These are phyloP conservation scores for Fusarium chlamydosporum DNA, from an alignment of 2,329 filamentous ascomycete genomes.

Conservation along the genomic window DNA sequence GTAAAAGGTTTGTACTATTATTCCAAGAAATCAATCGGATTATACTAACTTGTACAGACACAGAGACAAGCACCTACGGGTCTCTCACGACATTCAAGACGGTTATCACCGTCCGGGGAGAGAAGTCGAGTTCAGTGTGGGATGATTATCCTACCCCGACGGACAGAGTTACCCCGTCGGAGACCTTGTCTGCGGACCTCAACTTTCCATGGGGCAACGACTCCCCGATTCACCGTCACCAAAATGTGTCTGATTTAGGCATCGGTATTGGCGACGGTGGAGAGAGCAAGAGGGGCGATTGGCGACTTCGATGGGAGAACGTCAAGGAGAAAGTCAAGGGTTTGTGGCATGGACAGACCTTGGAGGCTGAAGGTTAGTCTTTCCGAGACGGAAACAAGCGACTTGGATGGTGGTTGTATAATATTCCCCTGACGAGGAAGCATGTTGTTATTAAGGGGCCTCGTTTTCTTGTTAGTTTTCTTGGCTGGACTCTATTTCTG, in stretches of 20 bases:
- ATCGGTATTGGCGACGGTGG: slow-evolving; percentile 39
- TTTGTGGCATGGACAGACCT: slow-evolving; percentile 28
- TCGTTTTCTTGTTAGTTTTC: slow-evolving; percentile 28
- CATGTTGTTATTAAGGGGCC: slow-evolving; percentile 6
- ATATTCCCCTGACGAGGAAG: slow-evolving; percentile 4
- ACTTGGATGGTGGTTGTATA: slow-evolving; percentile 15
- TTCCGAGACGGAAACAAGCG: background rate
- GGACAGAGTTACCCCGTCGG: slow-evolving; percentile 25
- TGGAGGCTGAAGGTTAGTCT: slow-evolving; percentile 21
- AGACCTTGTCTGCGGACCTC: slow-evolving; percentile 50
- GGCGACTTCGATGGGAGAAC: slow-evolving; percentile 37
- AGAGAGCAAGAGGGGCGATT: slow-evolving; percentile 18
- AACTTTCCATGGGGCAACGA: slow-evolving; percentile 57
- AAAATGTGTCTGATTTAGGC: slow-evolving; percentile 50
- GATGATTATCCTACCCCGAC: slow-evolving; percentile 42
- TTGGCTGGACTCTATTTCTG: slow-evolving; percentile 35
- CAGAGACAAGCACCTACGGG: slow-evolving; percentile 18
- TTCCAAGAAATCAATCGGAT: background rate
- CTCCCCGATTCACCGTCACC: slow-evolving; percentile 56
- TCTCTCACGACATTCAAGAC: slow-evolving; percentile 46
- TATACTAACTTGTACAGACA: slow-evolving; percentile 21
- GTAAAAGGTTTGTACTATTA: slow-evolving; percentile 34
- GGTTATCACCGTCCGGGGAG: slow-evolving; percentile 28
- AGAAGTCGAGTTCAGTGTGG: slow-evolving; percentile 17
- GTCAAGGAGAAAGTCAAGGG: slow-evolving; percentile 31